These are phyloP conservation scores for Hypoxylon sp. DNA, from an alignment of 2,329 filamentous ascomycete species.

Conservation along the genomic window DNA sequence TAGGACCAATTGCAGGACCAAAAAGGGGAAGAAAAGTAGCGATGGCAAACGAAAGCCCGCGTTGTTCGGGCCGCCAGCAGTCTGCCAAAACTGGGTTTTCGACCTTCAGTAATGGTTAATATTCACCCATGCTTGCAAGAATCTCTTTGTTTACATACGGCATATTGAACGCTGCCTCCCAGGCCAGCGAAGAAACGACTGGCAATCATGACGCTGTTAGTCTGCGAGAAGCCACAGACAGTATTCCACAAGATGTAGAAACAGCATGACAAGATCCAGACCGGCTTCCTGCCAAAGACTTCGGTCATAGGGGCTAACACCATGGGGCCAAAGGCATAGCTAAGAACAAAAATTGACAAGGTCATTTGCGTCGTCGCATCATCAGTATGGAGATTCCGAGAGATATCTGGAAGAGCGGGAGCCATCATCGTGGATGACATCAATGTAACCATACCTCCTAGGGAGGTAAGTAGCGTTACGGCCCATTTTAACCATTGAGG, in stretches of 20 bases:
- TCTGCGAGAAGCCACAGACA: slow-evolving; percentile 56
- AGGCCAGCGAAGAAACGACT: slow-evolving; percentile 16
- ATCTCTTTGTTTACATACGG: background rate
- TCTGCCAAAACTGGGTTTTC: slow-evolving; percentile 2
- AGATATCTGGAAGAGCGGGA: slow-evolving; percentile 63
- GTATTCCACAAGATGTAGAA: slow-evolving; percentile 66
- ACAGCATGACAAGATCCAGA: slow-evolving; percentile 61
- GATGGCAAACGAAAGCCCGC: slow-evolving; percentile 7
- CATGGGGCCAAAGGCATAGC: slow-evolving; percentile 58
- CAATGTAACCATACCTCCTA: slow-evolving; percentile 65
- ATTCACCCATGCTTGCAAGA: background rate
- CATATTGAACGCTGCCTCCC: slow-evolving; percentile 15
- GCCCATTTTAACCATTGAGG: slow-evolving; percentile 60
- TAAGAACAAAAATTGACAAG: slow-evolving; percentile 58
- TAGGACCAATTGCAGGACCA: slow-evolving; percentile 12
- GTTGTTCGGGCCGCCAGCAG: slow-evolving; percentile 6
- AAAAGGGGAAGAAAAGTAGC: slow-evolving; percentile 4
- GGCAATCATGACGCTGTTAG: slow-evolving; percentile 13
- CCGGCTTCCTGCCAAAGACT: slow-evolving; percentile 59
- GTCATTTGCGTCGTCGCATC: slow-evolving; percentile 62
- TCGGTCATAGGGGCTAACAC: slow-evolving; percentile 62
- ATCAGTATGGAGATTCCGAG: slow-evolving; percentile 65
- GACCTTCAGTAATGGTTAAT: background rate
- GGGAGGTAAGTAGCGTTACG: slow-evolving; percentile 62
- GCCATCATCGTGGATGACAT: slow-evolving; percentile 67